Base-by-base conservation (phyloP, 1,284 basidiomycete genomes). In the Rhodotorula sp. region DNA sequence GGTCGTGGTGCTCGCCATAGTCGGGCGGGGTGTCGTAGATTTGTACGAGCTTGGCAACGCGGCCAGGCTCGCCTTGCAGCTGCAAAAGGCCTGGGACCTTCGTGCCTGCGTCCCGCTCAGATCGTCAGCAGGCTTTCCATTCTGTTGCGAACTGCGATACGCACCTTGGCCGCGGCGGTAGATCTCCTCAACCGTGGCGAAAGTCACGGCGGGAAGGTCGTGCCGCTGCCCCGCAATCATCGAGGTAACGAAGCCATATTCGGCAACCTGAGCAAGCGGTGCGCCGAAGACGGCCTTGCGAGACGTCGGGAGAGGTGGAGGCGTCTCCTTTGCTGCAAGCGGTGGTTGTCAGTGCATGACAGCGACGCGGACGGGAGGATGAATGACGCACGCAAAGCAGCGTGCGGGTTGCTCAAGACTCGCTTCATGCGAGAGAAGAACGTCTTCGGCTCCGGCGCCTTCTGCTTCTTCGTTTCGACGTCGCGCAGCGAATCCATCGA, bases 161-260 rank as follows among this genome's bases (percentile, higher is more conserved):
- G 19, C 56, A 45, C 42, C 78, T 75, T 77, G 66, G 72, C 81
- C 81, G 58, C 81, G 71, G 14, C 79, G 77, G 66, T 81, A 82
- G 48, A 82, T 82, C 76, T 82, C 81, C 66, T 82, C 82, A 21
- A 82, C 78, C 0, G 80, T 72, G 19, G 77, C 77, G 70, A 82
- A 82, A 44, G 79, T 75, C 0, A 81, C 76, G 25, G 80, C 73
- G 7, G 82, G 82, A 0, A 82, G 71, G 49, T 81, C 79, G 70
- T 82, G 81, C 14, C 77, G 77, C 64, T 81, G 80, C 8, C 80
- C 79, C 0, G 80, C 81, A 50, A 82, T 81, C 66, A 80, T 72
- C 19, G 76, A 77, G 1, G 80, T 79, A 52, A 80, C 80, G 77
- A 80, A 80, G 41, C 71, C 75, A n/a, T 78, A 77, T 10, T 74